These are phyloP conservation scores for Peronosclerospora sorghi DNA, from an alignment of 352 stramenopile genomes.

Conservation along the genomic window DNA sequence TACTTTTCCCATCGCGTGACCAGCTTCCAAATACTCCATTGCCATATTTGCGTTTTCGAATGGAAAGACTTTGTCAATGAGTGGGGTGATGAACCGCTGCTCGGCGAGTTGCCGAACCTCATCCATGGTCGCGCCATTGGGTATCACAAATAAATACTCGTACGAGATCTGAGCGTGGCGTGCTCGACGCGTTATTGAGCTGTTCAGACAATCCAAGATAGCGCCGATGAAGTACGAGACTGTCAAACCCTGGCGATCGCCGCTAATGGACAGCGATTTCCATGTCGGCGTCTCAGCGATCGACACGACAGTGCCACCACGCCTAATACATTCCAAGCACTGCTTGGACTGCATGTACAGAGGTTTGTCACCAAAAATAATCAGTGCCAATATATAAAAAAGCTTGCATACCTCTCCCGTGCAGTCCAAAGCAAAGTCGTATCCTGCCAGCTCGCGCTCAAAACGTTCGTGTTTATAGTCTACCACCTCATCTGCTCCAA, in stretches of 20 bases:
- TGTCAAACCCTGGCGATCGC: constrained; percentile 21
- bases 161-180: constrained; percentile 40
- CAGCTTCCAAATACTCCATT: constrained; percentile 52
- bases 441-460: constrained; percentile 53
- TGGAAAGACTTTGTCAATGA: constrained; percentile 59
- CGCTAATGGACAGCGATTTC: constrained; percentile 18
- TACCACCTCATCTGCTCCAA: constrained; percentile 60
- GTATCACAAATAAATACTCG: constrained; percentile 39
- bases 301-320: constrained; percentile 40
- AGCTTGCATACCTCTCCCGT: constrained; percentile 43
- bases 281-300: constrained; percentile 46
- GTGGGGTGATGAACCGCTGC: constrained; percentile 27
- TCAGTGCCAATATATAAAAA: not conserved
- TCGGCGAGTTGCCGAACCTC: constrained; percentile 44
- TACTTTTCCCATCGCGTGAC: constrained; percentile 54
- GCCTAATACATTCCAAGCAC: constrained; percentile 56
- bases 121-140: constrained; percentile 30
- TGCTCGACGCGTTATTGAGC: constrained; percentile 40
- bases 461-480: constrained; percentile 60
- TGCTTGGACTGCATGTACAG: constrained; percentile 24
- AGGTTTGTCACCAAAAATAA: too few relatives aligned
- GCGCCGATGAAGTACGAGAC: constrained; percentile 37
- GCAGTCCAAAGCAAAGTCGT: constrained; percentile 70
- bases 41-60: constrained; percentile 56
- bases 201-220: constrained; percentile 50